Evolutionary conservation across 176 grass and related monocot genomes (phyloP), one percentile per base, ranked within the genome.

Genomic region (Oryza nivara): DNA sequence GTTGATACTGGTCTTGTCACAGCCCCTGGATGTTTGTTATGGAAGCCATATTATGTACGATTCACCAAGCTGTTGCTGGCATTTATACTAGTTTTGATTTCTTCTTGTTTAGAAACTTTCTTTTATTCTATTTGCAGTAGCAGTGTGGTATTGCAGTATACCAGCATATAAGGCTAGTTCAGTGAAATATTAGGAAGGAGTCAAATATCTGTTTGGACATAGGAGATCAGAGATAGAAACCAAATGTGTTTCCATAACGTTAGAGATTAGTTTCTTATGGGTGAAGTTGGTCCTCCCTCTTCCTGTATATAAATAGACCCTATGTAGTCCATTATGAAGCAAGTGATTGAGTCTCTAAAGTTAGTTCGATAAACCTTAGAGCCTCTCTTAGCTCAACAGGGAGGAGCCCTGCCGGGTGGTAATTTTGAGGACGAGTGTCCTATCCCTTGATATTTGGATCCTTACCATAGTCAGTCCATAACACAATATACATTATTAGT

Each of bases 111-210:
- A 67, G 19, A 75, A 69, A 82, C 32, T 49, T 17, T 20, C 69
- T 19, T 35, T 64, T 65, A 78, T 46, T 70, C 69, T 58, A 22
- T 43, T 80, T 78, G 70, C 22, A 38, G 26, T 74, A 70, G 20
- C 15, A 86, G 2, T 63, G 22, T 22, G n/a, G 22, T 61, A 63
- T 23, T 6, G 19, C n/a, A 63, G 58, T 63, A n/a, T 9, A 63
- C 9, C n/a, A 23, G 9, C 58, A 63, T 63, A 63, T 11, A n/a
- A 0, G 9, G 58, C 3, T 63, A n/a, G 58, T 63, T 63, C 22
- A 22, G 58, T 63, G 58, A 63, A 63, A 63, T 63, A 63, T 63
- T 63, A 23, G 58, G 58, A 23, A 63, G 58, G 58, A 63, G n/a
- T n/a, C 8, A 63, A 22, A 63, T 52, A 52, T 52, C 49, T 52